Evolutionary conservation across 768 basidiomycete genomes (phyloP), one percentile per base, ranked within the genome.

Genomic region (Phanerochaete carnosa): DNA sequence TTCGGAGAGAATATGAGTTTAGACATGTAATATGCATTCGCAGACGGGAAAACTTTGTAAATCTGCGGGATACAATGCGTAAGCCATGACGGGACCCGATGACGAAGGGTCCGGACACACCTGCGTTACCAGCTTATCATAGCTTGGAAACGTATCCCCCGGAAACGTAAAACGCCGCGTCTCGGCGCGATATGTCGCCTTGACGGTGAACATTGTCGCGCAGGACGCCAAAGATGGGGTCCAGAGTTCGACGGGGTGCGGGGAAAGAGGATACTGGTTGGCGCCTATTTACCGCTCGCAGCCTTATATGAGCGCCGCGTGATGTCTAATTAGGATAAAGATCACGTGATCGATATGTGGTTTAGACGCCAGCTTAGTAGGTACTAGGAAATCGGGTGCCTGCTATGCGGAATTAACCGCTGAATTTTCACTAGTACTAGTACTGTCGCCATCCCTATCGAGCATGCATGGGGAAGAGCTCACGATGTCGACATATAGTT

Each of bases 131-230:
- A 92, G 77, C 63, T 89, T 77, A 2, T 80, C 72, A 68, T 82
- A 90, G 1, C 84, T 73, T 47, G 90, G 90, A 67, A 92, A 90
- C 19, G 75, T 65, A 43, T 73, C 68, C 6, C 79, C 76, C 19
- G 76, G 62, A 64, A 90, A 89, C 2, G 82, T 75, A 65, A 89
- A 79, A 65, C 83, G 89, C 66, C 90, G 83, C 59, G 84, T 89
- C 71, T 92, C 88, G 58, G 72, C 73, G 30, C 80, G 76, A 71
- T 90, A 91, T 23, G 88, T 88, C n/a, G 85, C 89, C 74, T 92
- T 92, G 69, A 92, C 82, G 59, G 84, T 83, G 77, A 91, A 90
- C 83, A 87, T 86, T 74, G 77, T 73, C 57, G 71, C 65, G 66
- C 65, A 64, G 64, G 69, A 64, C 62, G 63, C 58, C 62, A 65